Conservation (phyloP, 495 filamentous ascomycete genomes). For the Aspergillus diversus region DNA sequence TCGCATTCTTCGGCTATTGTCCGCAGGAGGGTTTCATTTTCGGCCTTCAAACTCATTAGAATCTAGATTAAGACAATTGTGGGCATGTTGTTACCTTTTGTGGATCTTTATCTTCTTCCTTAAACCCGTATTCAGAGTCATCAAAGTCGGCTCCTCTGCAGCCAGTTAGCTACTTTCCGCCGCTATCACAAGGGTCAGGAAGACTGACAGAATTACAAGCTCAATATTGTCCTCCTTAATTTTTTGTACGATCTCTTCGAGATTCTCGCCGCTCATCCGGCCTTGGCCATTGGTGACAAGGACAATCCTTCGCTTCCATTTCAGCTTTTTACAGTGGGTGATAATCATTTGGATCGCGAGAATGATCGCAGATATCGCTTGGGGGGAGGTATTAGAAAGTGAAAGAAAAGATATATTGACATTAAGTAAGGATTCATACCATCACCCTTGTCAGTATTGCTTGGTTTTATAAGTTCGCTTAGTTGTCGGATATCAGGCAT, state of each 20-base stretch:
- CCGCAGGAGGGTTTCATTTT: conserved; percentile 71
- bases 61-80: background rate
- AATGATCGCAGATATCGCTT: conserved; percentile 81
- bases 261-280: conserved; percentile 63
- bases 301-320: conserved; percentile 81
- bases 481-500: conserved; percentile 70
- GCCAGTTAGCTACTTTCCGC: conserved; percentile 31
- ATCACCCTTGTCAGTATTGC: conserved; percentile 74
- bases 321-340: conserved; percentile 80
- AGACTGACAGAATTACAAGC: conserved; percentile 74
- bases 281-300: conserved; percentile 82
- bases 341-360: conserved; percentile 87
- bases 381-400: conserved; percentile 20
- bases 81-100: conserved; percentile 56
- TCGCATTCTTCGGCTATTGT: conserved; percentile 64
- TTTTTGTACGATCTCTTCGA: conserved; percentile 68
- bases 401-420: conserved; percentile 1
- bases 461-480: conserved; percentile 63
- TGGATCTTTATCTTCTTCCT: conserved; percentile 84
- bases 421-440: conserved; percentile 40
- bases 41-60: conserved; percentile 40
- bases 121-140: conserved; percentile 85
- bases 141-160: conserved; percentile 93
- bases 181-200: background rate
- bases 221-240: conserved; percentile 77